Evolutionary conservation across 345 rosid genomes (phyloP), one percentile per base, ranked within the genome.

Genomic region (Lepidium africanum): DNA sequence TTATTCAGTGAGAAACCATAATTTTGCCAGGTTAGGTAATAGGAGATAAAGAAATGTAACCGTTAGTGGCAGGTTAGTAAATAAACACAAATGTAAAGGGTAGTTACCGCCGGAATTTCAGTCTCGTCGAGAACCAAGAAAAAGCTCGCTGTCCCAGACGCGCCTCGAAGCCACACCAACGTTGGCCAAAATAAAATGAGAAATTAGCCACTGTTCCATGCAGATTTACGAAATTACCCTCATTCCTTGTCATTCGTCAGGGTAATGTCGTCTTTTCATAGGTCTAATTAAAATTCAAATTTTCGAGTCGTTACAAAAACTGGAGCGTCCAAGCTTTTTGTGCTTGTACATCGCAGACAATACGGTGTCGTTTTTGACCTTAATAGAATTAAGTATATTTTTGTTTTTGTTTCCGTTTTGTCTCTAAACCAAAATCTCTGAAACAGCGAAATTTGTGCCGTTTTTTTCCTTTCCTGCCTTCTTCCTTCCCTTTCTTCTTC

Each of bases 241-340:
- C 15, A 12, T 6, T 8, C 7, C 3, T 38, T 30, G 33, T 21
- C 16, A 1, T 9, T 9, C 3, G 4, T 27, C 60, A 42, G 83
- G 80, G 35, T 5, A 57, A 0, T 30, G 0, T 14, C 14, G 83
- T 76, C 77, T 59, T 63, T 69, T 37, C 11, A 0, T 0, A 5
- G 2, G 32, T 32, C 15, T 43, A 57, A 25, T 73, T 43, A 78
- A 38, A 76, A 77, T 84, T 79, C 79, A 81, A 81, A 74, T 46
- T 46, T 71, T 71, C 42, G 75, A 81, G 80, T 85, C 90, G 87
- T 81, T 85, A 76, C 80, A 74, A 79, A 74, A 74, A 49, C 74
- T 32, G 78, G 78, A 75, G 78, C 78, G 74, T 69, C 71, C 53
- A 56, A 15, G 21, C 63, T 52, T 50, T n/a, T 42, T 23, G 48